Evolutionary conservation across 371 early-diverging fungal species (phyloP).

Genomic region (Parasitella parasitica): DNA sequence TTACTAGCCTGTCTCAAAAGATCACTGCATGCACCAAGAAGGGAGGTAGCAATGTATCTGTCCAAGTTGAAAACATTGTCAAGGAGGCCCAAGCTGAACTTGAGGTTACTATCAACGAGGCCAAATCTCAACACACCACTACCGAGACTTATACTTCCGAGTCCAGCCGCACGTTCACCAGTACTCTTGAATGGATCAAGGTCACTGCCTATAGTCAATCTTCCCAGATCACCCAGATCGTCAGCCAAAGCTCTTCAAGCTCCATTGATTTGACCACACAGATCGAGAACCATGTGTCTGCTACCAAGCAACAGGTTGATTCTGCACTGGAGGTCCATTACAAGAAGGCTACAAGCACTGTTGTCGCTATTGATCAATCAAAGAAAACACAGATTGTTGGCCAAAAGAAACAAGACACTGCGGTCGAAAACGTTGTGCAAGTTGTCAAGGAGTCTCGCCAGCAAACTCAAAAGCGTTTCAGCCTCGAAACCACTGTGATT

Average conservation of each 20-base stretch:
- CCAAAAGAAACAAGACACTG: background rate
- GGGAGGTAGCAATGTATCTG: slow-evolving; percentile 21
- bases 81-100: slow-evolving; percentile 29
- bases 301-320: slow-evolving; percentile 31
- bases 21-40: slow-evolving; percentile 24
- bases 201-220: slow-evolving; percentile 22
- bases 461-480: slow-evolving; percentile 30
- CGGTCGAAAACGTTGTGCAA: slow-evolving; percentile 18
- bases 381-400: slow-evolving; percentile 1
- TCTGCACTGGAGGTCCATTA: slow-evolving; percentile 33
- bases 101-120: slow-evolving; percentile 14
- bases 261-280: slow-evolving; percentile 31
- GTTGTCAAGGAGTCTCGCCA: slow-evolving; percentile 29
- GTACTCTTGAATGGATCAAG: slow-evolving; percentile 30
- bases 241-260: slow-evolving; percentile 22
- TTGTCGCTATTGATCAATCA: slow-evolving; percentile 9
- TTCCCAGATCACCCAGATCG: slow-evolving; percentile 27
- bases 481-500: slow-evolving; percentile 28
- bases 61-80: slow-evolving; percentile 24
- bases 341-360: slow-evolving; percentile 4
- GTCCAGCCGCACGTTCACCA: slow-evolving; percentile 12
- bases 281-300: slow-evolving; percentile 31
- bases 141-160: slow-evolving; percentile 2
- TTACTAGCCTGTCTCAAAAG: slow-evolving; percentile 18
- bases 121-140: slow-evolving; percentile 11